Percentiles rank a stretch among this genome's conserved stretches.
Conservation (phyloP, 352 stramenopile genomes). For the Pythium sp. region DNA sequence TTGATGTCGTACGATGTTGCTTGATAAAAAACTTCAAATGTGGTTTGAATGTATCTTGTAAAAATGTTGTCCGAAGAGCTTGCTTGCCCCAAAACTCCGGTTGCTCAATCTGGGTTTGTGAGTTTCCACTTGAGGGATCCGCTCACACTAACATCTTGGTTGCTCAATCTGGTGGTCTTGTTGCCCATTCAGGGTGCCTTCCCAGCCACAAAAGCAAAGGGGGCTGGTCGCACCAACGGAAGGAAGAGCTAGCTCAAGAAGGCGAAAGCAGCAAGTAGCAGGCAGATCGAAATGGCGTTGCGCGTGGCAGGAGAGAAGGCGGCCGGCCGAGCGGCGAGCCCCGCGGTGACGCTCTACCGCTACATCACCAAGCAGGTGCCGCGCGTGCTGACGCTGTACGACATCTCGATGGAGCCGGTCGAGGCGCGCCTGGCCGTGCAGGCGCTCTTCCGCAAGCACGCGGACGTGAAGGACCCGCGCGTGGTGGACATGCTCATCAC, state of each 20-base stretch:
- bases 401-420: conserved; percentile 93
- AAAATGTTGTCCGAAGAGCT: not conserved
- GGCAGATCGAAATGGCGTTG: conserved; percentile 53
- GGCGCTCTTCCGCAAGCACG: conserved; percentile 94
- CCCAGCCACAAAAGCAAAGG: not conserved
- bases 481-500: conserved; percentile 96
- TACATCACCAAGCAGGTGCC: conserved; percentile 92
- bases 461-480: conserved; percentile 92
- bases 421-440: conserved; percentile 90
- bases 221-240: not conserved
- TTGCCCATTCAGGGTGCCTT: not conserved
- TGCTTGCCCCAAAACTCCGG: not conserved
- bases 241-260: not conserved
- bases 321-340: conserved; percentile 48
- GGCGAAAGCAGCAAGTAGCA: conserved; percentile 3
- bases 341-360: conserved; percentile 84
- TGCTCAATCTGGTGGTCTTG: not conserved
- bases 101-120: not conserved
- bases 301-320: conserved; percentile 73
- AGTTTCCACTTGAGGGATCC: not conserved
- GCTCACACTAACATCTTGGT: not conserved
- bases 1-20: not conserved
- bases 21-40: not conserved
- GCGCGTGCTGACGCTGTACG: conserved; percentile 96
- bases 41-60: not conserved